Base-by-base conservation (phyloP, 306 rosid genomes). In the Cucurbita maxima region DNA sequence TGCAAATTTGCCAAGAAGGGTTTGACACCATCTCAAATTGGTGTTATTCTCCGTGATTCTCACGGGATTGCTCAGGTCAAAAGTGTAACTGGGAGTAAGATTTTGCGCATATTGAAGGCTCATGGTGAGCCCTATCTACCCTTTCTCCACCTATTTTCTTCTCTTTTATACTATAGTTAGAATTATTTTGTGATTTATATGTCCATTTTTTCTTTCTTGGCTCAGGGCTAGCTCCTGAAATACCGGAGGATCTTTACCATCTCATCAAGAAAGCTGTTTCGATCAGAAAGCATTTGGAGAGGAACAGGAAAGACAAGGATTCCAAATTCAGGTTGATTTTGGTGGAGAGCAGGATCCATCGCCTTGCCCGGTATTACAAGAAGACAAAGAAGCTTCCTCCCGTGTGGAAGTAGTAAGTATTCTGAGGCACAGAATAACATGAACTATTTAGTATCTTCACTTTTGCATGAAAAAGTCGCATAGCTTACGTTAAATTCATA, bases 301-400 rank as follows among this genome's bases (percentile, higher is more conserved):
- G 96, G 83, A 92, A 92, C 66, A 87, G 96, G 20, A 89, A 87
- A 80, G 97, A 89, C 19, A 89, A 89, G 79, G 96, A 92, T 72
- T 92, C 97, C n/a, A 92, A 92, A 70, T 92, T 92, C 74, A 83
- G 96, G 78, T 82, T 92, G 86, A 92, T 92, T 77, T 81, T 92
- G 53, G 97, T 91, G 22, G 97, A 91, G 81, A 91, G 97, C 87
- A 86, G 97, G 77, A 91, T 91, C 76, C 97, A 91, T 71, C 87
- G 97, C 10, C 89, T 91, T 6, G 96, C 92, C 74, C 96, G 96
- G 15, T 88, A 88, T 61, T 88, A 88, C 84, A 91, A 91, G 85
- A 91, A 88, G 85, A 91, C 96, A 7, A 91, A 91, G 96, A 91
- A 91, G 87, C 96, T 91, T 22, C 92, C 97, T 45, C 92, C 97